Base-by-base conservation (phyloP, 192 early-diverging fungal genomes). In the Coemansia sp. region DNA sequence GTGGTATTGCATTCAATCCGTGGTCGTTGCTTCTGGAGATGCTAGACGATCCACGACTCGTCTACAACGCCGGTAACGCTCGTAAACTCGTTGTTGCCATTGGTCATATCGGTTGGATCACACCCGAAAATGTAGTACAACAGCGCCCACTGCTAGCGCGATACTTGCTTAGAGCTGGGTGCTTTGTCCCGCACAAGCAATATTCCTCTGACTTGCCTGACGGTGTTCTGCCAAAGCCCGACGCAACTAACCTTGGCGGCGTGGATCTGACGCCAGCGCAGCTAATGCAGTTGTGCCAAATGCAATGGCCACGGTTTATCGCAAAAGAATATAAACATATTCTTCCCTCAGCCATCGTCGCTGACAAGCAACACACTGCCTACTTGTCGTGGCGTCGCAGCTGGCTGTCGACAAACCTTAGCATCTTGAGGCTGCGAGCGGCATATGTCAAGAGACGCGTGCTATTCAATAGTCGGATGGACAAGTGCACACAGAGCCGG, bases 11-110 rank as follows among this genome's bases (percentile, higher is more conserved):
- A 28, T 77, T 82, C 57, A 82, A 82, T n/a, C 79, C 79, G 3
- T 82, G 79, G 79, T 50, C 68, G 33, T 52, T 82, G 37, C n/a
- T 77, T 30, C 64, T 82, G 10, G 79, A 82, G 63, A 44, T 77
- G 30, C 49, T 77, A 26, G 75, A 82, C 26, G 75, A 77, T 44
- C 62, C 75, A 13, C 71, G 79, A 3, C 60, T 76, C 2, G 23
- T 13, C 7, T 62, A 46, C 35, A 33, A 43, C 26, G 17, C 44
- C 2, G 11, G 40, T 4, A 57, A 43, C 60, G 19, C 21, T 43
- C 39, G 44, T 17, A 42, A 14, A 3, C n/a, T 82, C n/a, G 58
- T 82, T 9, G 28, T 38, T 17, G 68, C 79, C 1, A 42, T 73
- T 1, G 57, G 39, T 19, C 68, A 66, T 9, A 62, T 82, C 17